Evolutionary conservation across 257 asterid species (phyloP), one percentile per base, ranked within the genome.

Genomic region (Misopates orontium): DNA sequence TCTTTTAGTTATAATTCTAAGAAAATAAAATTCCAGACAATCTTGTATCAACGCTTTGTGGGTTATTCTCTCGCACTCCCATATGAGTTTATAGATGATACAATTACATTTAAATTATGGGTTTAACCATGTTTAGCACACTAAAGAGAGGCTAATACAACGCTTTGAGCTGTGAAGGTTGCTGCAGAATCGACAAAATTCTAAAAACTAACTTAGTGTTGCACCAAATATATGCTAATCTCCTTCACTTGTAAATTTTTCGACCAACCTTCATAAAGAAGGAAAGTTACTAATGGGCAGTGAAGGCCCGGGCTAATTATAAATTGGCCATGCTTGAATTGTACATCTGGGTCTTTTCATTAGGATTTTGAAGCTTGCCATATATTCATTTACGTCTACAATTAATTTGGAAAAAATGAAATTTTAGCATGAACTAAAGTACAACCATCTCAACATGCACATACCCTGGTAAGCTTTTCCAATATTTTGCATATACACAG

Each of bases 61-160:
- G 5, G 6, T 42, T 41, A 23, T 28, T 55, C 8, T 47, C 18
- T 47, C 8, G 52, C 52, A 5, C 52, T 14, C 36, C 42, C n/a
- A 42, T 15, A 45, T 13, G 42, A 68, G 48, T 36, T 25, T 32
- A n/a, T 10, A 23, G 41, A 55, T 54, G 64, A 61, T 17, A 16
- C 28, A 63, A 19, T 42, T 56, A 44, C 25, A 25, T 42, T 20
- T 42, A 19, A 22, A 24, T 18, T 16, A 39, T 17, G 5, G 54
- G 15, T 31, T 65, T 15, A 44, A 8, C 65, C 19, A 60, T 40
- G 5, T 19, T 12, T 60, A 12, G 40, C n/a, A 21, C n/a, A 2
- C 13, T 40, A 4, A 6, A 41, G 50, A 60, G 0, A 11, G 18
- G 17, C 64, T 18, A 19, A 3, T 8, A 19, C 51, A 6, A 32